Percentiles rank a stretch among this genome's conserved stretches.
phyloP scores from a whole-genome alignment of 345 rosid species.

The Carallia pectinifolia region DNA sequence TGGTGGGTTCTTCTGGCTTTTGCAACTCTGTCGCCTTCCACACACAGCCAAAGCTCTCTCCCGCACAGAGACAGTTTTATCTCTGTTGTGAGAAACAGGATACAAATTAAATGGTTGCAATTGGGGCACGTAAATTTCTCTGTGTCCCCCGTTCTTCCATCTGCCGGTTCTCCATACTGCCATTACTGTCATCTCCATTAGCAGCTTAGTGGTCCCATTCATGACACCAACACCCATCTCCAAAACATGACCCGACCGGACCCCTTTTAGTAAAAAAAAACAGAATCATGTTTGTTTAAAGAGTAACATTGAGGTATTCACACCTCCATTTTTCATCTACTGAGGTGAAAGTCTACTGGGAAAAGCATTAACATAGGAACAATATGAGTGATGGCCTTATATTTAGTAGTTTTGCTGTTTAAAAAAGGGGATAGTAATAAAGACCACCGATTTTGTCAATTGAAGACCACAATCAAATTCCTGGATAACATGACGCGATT shows the following conservation, averaged over 20 bases:
- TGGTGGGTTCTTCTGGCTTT: constrained; percentile 14
- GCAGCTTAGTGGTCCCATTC: background rate
- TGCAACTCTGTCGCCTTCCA: constrained; percentile 11
- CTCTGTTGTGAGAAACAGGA: constrained; percentile 43
- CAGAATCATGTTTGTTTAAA: no score
- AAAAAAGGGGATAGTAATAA: background rate
- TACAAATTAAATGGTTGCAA: constrained; percentile 51
- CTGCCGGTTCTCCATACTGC: background rate
- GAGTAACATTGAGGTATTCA: no score
- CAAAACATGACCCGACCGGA: background rate
- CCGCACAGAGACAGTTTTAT: constrained; percentile 45
- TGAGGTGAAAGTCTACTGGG: no score
- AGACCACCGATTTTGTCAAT: constrained; percentile 1
- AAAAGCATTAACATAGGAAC: no score
- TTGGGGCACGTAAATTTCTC: constrained; percentile 52
- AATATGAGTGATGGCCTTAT: no score
- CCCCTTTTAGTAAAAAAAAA: constrained; percentile 9
- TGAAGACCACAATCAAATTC: background rate
- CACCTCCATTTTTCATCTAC: no score
- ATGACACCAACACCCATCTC: background rate
- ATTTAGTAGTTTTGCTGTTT: background rate
- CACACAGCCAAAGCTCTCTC: constrained; percentile 37
- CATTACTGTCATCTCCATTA: background rate
- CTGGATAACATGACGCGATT: constrained; percentile 5
- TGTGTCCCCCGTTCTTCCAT: constrained; percentile 35